Base-by-base conservation (phyloP, 2,329 filamentous ascomycete genomes). In the Stachybotrys chartarum region DNA sequence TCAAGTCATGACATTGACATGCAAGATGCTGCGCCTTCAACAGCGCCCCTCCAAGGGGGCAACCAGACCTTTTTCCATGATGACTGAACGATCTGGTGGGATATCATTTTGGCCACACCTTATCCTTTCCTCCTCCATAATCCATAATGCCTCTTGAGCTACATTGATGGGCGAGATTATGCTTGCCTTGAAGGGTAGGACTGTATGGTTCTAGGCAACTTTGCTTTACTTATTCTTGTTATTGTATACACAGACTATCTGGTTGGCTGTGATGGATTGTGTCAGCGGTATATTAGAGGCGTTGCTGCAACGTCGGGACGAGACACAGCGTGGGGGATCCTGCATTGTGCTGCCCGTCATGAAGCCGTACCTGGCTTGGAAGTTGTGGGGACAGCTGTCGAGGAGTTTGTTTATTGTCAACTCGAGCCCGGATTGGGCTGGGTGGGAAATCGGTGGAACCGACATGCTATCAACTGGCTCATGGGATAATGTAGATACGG, bases 21-120 rank as follows among this genome's bases (percentile, higher is more conserved):
- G 81, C 67, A 74, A 45, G 82, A 84, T 58, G 79, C 77, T 24
- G 78, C 77, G 6, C 78, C 80, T 7, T 79, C 79, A 8, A 81
- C 80, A 2, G 80, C 80, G 8, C 78, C 80, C 14, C 68, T 80
- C 17, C 75, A 75, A 55, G 73, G 72, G 51, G 72, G 72, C 49
- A 24, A 8, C 45, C 35, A 42, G 35, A 17, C 45, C 7, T 47
- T 47, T 47, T 47, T 24, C n/a, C 45, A 47, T 47, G 45, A 47
- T 14, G 35, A 42, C 14, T 42, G 35, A 42, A 42, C 35, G 35
- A 10, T 42, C 35, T 10, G 8, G 35, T 42, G 35, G 35, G 14
- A 42, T 14, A 24, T 24, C 24, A 14, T 42, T 14, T 42, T 14
- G 35, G 35, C 35, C 14, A 10, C 14, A 42, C 35, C 35, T 10